Conservation (phyloP, 192 early-diverging fungal species). For the Funneliformis mosseae region DNA sequence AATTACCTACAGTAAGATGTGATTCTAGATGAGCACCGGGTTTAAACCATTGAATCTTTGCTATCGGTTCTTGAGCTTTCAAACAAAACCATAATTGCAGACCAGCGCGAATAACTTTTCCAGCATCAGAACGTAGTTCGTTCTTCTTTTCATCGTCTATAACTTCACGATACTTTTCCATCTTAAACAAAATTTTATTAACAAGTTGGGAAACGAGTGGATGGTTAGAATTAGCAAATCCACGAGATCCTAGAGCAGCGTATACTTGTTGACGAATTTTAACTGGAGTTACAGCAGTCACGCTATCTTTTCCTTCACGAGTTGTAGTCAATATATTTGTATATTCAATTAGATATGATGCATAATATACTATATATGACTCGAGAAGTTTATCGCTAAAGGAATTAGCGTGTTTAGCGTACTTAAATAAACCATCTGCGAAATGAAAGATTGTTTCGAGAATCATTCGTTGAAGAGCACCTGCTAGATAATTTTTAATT, state of each 20-base stretch:
- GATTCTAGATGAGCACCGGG: background rate
- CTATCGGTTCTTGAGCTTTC: conserved; percentile 10
- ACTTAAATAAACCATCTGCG: background rate
- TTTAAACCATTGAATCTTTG: background rate
- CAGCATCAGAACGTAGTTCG: background rate
- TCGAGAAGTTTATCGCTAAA: background rate
- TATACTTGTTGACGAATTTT: conserved; percentile 24
- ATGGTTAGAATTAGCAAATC: background rate
- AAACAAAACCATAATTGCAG: conserved; percentile 10
- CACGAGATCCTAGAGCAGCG: background rate
- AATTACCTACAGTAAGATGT: background rate
- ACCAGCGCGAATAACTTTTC: background rate
- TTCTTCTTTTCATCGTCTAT: background rate
- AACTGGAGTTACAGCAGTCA: background rate
- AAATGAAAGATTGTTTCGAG: background rate
- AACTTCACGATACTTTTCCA: background rate
- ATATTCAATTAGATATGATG: background rate
- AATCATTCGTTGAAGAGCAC: conserved; percentile 13
- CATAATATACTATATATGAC: background rate
- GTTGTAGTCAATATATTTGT: background rate
- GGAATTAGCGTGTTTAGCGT: background rate
- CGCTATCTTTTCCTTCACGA: background rate
- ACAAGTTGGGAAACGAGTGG: background rate
- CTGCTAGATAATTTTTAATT: background rate
- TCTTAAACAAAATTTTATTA: background rate